Conservation (phyloP, 2,329 filamentous ascomycete genomes). For the Colletotrichum kahawae region DNA sequence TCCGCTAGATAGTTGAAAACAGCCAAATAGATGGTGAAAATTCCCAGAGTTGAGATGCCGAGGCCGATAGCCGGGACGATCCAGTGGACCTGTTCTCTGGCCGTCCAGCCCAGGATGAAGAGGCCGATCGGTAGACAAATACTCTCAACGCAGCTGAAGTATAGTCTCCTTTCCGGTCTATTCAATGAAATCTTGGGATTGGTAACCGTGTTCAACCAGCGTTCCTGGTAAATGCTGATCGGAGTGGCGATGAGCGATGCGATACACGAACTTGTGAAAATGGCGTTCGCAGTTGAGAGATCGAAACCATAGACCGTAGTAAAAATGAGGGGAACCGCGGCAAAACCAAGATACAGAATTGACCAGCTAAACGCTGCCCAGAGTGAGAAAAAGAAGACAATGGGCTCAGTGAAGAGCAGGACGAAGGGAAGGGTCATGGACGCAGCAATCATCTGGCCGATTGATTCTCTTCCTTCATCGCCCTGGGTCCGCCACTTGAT, state of each 20-base stretch:
- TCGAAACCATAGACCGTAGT: constrained; percentile 49
- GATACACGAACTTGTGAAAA: not conserved
- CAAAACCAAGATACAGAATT: constrained; percentile 58
- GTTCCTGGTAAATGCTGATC: constrained; percentile 75
- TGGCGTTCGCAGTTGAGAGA: constrained; percentile 39
- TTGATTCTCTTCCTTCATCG: constrained; percentile 74
- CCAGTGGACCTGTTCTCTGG: constrained; percentile 52
- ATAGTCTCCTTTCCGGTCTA: constrained; percentile 78
- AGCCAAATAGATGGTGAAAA: constrained; percentile 62
- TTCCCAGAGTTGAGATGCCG: constrained; percentile 63
- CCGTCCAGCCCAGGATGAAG: constrained; percentile 65
- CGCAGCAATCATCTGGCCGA: constrained; percentile 72
- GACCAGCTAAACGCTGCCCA: constrained; percentile 57
- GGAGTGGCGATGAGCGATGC: constrained; percentile 62
- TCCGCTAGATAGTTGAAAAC: constrained; percentile 58
- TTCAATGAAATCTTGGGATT: constrained; percentile 45
- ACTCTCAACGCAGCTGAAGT: constrained; percentile 58
- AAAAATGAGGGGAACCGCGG: constrained; percentile 54
- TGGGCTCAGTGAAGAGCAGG: constrained; percentile 67
- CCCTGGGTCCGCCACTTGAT: constrained; percentile 81
- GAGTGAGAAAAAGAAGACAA: constrained; percentile 59
- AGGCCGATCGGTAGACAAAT: constrained; percentile 61
- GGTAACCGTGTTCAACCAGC: not conserved
- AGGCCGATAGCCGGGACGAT: constrained; percentile 61
- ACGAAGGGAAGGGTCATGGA: constrained; percentile 81